Evolutionary conservation across 2,329 filamentous ascomycete species (phyloP).

Genomic region (Pseudogymnoascus pannorum): DNA sequence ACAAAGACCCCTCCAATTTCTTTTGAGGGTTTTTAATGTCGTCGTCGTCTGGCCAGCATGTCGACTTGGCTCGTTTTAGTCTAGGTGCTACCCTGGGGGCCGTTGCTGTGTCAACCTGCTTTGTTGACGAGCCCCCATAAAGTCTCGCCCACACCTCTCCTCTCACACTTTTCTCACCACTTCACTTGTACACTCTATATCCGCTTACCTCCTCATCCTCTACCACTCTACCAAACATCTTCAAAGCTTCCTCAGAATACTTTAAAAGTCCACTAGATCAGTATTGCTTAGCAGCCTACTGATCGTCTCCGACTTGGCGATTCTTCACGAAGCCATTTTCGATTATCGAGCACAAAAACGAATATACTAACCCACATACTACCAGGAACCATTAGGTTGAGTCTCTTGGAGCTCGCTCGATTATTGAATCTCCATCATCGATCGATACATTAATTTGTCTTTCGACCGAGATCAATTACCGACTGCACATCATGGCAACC

Average conservation of each 20-base stretch:
- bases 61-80: conserved; percentile 17
- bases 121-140: conserved; percentile 28
- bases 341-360: conserved; percentile 41
- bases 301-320: conserved; percentile 37
- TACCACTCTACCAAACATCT: conserved; percentile 24
- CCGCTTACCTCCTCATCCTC: conserved; percentile 29
- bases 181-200: conserved; percentile 26
- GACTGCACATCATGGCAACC: conserved; percentile 66
- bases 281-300: conserved; percentile 39
- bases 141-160: conserved; percentile 27
- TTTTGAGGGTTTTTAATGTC: background rate
- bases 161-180: conserved; percentile 22
- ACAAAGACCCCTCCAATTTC: conserved; percentile 8
- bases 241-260: conserved; percentile 24
- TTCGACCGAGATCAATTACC: conserved; percentile 37
- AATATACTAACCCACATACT: conserved; percentile 41
- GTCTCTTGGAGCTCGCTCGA: conserved; percentile 51
- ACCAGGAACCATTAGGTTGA: conserved; percentile 53
- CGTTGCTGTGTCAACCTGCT: conserved; percentile 35
- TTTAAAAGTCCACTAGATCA: conserved; percentile 38
- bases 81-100: conserved; percentile 22
- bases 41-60: conserved; percentile 9
- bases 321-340: conserved; percentile 35
- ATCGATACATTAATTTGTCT: conserved; percentile 43
- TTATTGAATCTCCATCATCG: conserved; percentile 21